A percentile compares a stretch with the other conserved stretches of the same genome.
phyloP scores from a whole-genome alignment of 495 filamentous ascomycete genomes.

The Ascodesmis nigricans region DNA sequence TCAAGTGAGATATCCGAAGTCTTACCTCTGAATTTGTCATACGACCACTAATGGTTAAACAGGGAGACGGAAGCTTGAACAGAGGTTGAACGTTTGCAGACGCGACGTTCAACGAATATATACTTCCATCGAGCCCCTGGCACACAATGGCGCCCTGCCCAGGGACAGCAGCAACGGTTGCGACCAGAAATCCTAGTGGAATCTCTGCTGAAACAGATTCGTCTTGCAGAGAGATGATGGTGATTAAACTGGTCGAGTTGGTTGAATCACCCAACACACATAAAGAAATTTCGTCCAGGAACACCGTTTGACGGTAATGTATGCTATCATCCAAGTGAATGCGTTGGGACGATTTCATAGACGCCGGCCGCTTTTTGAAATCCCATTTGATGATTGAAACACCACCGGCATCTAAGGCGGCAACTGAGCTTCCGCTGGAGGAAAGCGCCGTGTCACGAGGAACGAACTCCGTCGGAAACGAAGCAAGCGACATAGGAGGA shows the following conservation, averaged over 20 bases:
- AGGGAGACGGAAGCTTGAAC: too few species aligned
- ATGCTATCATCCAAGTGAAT: constrained; percentile 24
- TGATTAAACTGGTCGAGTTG: too few species aligned
- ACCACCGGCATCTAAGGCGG: constrained; percentile 40
- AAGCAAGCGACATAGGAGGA: constrained; percentile 74
- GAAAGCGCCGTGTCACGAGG: constrained; percentile 56
- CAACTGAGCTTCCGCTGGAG: constrained; percentile 41
- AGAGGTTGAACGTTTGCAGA: too few species aligned
- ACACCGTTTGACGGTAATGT: constrained; percentile 19
- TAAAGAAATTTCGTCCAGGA: constrained; percentile 15
- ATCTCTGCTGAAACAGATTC: too few species aligned
- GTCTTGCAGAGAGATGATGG: too few species aligned
- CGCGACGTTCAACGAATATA: too few species aligned
- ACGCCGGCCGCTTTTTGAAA: constrained; percentile 26
- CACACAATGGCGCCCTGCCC: too few species aligned
- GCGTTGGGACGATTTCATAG: constrained; percentile 29
- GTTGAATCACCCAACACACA: constrained; percentile 4
- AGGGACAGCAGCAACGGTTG: too few species aligned
- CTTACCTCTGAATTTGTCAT: too few species aligned
- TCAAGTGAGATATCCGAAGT: constrained; percentile 1
- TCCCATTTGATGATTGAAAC: constrained; percentile 46
- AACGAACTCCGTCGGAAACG: constrained; percentile 39
- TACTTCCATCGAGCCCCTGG: too few species aligned
- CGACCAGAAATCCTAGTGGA: too few species aligned
- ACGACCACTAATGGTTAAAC: too few species aligned